Base-by-base conservation (phyloP, 1,284 basidiomycete genomes). In the Cryptococcus sp. region DNA sequence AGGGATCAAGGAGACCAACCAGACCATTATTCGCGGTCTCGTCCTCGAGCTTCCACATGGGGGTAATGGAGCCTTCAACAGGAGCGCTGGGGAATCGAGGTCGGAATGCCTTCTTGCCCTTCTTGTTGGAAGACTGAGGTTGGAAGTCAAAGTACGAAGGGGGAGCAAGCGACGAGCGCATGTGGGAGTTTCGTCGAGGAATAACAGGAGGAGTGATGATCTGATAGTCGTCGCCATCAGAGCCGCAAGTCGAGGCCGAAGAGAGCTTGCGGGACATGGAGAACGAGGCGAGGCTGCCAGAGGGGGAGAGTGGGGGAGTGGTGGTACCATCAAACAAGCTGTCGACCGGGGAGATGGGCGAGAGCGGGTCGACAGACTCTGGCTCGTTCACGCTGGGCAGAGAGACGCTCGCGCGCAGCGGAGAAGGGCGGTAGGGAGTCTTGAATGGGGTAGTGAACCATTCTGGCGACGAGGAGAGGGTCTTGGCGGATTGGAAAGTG, bases 61-160 rank as follows among this genome's bases (percentile, higher is more conserved):
- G 66, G n/a, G 64, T 65, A 41, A 67, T 67, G 10, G 54, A 41
- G 17, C 66, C 63, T 16, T 42, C 57, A 13, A 65, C 62, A 20
- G 62, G 62, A 35, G 56, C 52, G 40, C 53, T 51, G 39, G 60
- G 48, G 54, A 59, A 56, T 54, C 52, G 49, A 17, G 59, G 40
- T 40, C 56, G 42, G 53, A 51, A 51, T n/a, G 56, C 47, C 40
- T 50, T 52, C 27, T 59, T 59, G 44, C 54, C 50, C 44, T 57
- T 44, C 45, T 52, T 42, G 8, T 58, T 52, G 39, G 41, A 31
- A 22, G 20, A 47, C 23, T 51, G 48, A 17, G 47, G 39, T 19
- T 58, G 56, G n/a, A 62, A 50, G 41, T 59, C 45, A 50, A 62
- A 62, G 50, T 62, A 62, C 6, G 59, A 60, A 42, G 56, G 50